phyloP scores from a whole-genome alignment of 805 yeast genomes.

The Blastobotrys parvus region DNA sequence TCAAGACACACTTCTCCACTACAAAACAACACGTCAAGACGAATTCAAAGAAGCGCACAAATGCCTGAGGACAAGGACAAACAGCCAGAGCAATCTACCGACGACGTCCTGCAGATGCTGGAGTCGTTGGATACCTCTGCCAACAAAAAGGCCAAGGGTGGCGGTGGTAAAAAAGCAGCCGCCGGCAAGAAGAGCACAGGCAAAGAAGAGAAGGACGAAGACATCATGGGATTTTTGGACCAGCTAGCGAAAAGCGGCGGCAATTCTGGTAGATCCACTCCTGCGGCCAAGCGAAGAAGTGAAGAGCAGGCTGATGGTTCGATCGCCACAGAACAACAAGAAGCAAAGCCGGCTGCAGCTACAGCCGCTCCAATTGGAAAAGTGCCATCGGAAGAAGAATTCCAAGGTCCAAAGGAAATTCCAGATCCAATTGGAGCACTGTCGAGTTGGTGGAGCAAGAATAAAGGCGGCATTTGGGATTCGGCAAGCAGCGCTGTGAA shows the following conservation, averaged over 20 bases:
- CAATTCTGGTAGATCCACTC: constrained; percentile 17
- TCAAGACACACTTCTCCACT: too few relatives aligned
- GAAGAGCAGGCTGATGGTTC: neutral
- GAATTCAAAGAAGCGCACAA: too few relatives aligned
- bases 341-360: neutral
- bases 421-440: constrained; percentile 27
- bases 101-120: constrained; percentile 34
- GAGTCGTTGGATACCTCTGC: constrained; percentile 29
- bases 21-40: too few relatives aligned
- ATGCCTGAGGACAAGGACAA: constrained; percentile 3
- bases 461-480: constrained; percentile 34
- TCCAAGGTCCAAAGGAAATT: neutral
- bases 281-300: constrained; percentile 4
- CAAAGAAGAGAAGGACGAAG: constrained; percentile 28
- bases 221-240: constrained; percentile 35
- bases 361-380: neutral
- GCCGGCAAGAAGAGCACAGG: constrained; percentile 1
- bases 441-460: constrained; percentile 31
- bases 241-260: constrained; percentile 26
- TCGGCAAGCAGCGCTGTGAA: constrained; percentile 30
- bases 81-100: constrained; percentile 17
- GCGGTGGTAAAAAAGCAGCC: constrained; percentile 9
- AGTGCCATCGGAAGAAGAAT: constrained; percentile 1
- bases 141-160: constrained; percentile 17
- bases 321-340: neutral